Evolutionary conservation across 768 basidiomycete species (phyloP), one percentile per base, ranked within the genome.

Genomic region (Russula virescens): DNA sequence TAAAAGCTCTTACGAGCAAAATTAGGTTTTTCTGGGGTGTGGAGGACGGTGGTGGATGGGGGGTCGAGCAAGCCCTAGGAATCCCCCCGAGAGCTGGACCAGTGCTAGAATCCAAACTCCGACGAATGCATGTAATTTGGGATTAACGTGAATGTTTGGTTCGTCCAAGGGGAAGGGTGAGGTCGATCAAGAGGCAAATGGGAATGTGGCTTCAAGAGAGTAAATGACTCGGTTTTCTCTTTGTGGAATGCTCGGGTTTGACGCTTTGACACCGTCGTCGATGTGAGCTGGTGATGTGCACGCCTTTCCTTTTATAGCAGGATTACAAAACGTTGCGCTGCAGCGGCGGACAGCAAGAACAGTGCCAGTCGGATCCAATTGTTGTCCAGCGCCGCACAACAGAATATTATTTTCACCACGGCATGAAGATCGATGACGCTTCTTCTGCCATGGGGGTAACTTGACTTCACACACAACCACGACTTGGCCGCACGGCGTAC

Each of bases 41-140:
- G 48, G 60, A 56, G 46, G 45, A 35, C 34, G 43, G 56, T 55
- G 19, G 61, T 52, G 45, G 55, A 57, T 60, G 54, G 42, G 47
- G 65, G 55, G 55, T 50, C 42, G 59, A 57, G 60, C 56, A 18
- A 60, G 54, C 43, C 45, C 63, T 58, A 51, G 50, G 55, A 31
- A 55, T 53, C 14, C 60, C 49, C 54, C 45, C 53, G 50, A 43
- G 57, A 63, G 48, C 59, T 53, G 60, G 59, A 42, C 55, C 55
- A 56, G 60, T 67, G 63, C 26, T 65, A 64, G 51, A 60, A 61
- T 61, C 34, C 66, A 67, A 67, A 67, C 66, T 67, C 66, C 66
- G 66, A 67, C 66, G 25, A 34, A 53, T 38, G 55, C 62, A 63
- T 63, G 55, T 40, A 62, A 46, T 11, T 47, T 31, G 49, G 43